These are phyloP conservation scores for Favolaschia claudopus DNA, from an alignment of 768 basidiomycete species.

Conservation along the genomic window DNA sequence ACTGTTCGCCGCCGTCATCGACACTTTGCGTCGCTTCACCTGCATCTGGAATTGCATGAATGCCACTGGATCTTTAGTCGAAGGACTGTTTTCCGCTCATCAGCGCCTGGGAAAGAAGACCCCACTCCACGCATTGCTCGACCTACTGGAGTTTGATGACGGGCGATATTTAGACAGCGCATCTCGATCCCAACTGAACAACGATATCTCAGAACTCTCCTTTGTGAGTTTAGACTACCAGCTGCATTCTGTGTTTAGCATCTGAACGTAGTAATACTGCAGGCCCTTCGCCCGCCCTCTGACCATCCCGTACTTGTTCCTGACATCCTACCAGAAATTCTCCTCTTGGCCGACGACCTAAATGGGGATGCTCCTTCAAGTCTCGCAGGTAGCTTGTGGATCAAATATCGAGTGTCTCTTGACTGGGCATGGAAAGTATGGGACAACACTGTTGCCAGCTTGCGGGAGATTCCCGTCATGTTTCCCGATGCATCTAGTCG, in stretches of 20 bases:
- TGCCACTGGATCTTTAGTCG: constrained; percentile 58
- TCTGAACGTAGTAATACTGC: not conserved
- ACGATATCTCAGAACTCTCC: constrained; percentile 68
- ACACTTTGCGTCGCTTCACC: constrained; percentile 73
- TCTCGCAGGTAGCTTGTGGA: constrained; percentile 82
- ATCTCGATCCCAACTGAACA: constrained; percentile 65
- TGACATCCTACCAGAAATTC: constrained; percentile 66
- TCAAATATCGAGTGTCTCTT: constrained; percentile 74
- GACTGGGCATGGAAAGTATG: constrained; percentile 87
- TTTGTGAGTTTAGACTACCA: constrained; percentile 51
- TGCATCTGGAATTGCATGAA: constrained; percentile 85
- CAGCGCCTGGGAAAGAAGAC: constrained; percentile 64
- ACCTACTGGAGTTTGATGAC: constrained; percentile 70
- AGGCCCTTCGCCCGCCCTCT: constrained; percentile 58
- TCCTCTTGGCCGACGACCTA: constrained; percentile 66
- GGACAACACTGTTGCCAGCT: constrained; percentile 80
- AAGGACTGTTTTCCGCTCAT: constrained; percentile 68
- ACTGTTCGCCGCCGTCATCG: constrained; percentile 67
- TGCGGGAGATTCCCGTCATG: constrained; percentile 73
- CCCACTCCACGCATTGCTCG: constrained; percentile 68
- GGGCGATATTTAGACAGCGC: constrained; percentile 60
- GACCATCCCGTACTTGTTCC: constrained; percentile 52
- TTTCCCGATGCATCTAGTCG: constrained; percentile 54
- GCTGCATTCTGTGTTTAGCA: not conserved
- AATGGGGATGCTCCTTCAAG: constrained; percentile 68